Evolutionary conservation across 768 basidiomycete genomes (phyloP).

Genomic region (Pleurotus salmoneostramineus): DNA sequence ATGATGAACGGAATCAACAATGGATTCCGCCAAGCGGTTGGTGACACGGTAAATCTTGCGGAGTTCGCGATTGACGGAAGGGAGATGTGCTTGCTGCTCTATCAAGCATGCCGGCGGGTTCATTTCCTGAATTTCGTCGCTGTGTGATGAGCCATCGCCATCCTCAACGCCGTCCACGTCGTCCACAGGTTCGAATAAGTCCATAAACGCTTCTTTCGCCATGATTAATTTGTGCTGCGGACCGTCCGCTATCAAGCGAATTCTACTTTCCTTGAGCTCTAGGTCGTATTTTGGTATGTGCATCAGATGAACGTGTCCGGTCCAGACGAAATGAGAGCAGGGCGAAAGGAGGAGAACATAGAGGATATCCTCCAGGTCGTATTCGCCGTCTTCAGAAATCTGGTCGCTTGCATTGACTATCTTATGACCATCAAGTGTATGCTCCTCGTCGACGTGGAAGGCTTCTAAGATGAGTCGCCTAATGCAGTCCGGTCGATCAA

Average conservation of each 20-base stretch:
- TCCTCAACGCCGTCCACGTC: constrained; percentile 36
- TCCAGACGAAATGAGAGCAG: constrained; percentile 85
- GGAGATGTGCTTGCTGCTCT: constrained; percentile 89
- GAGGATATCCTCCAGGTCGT: constrained; percentile 47
- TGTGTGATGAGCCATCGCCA: constrained; percentile 19
- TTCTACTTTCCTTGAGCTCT: constrained; percentile 80
- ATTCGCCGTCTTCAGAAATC: constrained; percentile 37
- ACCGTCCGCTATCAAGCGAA: constrained; percentile 91
- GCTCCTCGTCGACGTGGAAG: constrained; percentile 70
- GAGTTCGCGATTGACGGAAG: constrained; percentile 83
- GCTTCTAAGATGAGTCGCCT: constrained; percentile 80
- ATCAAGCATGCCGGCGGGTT: constrained; percentile 47
- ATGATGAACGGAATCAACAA: constrained; percentile 87
- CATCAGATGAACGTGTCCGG: constrained; percentile 79
- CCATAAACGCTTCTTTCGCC: constrained; percentile 75
- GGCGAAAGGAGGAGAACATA: constrained; percentile 90
- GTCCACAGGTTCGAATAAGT: constrained; percentile 57
- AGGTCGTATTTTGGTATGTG: constrained; percentile 75
- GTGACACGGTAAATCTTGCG: constrained; percentile 89
- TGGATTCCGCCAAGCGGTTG: constrained; percentile 86
- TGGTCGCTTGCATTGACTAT: constrained; percentile 32
- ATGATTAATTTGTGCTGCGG: constrained; percentile 68
- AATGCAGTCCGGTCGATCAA: constrained; percentile 72
- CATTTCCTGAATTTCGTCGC: constrained; percentile 37
- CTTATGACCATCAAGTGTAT: constrained; percentile 50